Conservation (phyloP, 129 eudicot genomes). For the Calendula officinalis region DNA sequence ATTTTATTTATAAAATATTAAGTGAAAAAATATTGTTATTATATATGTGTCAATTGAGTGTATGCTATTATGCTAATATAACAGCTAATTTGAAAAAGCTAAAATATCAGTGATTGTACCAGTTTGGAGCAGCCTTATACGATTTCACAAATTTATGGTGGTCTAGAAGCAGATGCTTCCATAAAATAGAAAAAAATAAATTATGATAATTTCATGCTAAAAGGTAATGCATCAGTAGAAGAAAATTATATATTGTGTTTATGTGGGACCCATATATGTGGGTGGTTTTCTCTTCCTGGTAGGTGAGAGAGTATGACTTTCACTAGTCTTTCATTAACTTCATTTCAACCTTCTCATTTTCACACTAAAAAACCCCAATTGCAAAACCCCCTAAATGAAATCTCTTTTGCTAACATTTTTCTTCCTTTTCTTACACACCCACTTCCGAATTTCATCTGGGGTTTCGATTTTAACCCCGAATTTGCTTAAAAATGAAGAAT, state of each 20-base stretch:
- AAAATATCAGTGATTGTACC: no score
- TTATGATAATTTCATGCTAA: no score
- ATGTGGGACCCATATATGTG: conserved; percentile 7
- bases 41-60: no score
- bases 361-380: conserved; percentile 1
- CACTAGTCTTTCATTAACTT: conserved; percentile 12
- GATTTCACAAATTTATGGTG: background rate
- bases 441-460: conserved; percentile 41
- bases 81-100: no score
- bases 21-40: no score
- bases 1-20: no score
- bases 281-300: conserved; percentile 23
- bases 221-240: conserved; percentile 8
- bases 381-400: conserved; percentile 28
- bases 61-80: no score
- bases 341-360: background rate
- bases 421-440: conserved; percentile 45
- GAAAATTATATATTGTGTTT: background rate
- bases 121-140: no score
- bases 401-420: conserved; percentile 32
- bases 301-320: conserved; percentile 25
- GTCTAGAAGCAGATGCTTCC: background rate
- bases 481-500: conserved; percentile 20
- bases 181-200: background rate
- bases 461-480: conserved; percentile 36